Evolutionary conservation across 2,329 filamentous ascomycete genomes (phyloP).

Genomic region (Claviceps capensis): DNA sequence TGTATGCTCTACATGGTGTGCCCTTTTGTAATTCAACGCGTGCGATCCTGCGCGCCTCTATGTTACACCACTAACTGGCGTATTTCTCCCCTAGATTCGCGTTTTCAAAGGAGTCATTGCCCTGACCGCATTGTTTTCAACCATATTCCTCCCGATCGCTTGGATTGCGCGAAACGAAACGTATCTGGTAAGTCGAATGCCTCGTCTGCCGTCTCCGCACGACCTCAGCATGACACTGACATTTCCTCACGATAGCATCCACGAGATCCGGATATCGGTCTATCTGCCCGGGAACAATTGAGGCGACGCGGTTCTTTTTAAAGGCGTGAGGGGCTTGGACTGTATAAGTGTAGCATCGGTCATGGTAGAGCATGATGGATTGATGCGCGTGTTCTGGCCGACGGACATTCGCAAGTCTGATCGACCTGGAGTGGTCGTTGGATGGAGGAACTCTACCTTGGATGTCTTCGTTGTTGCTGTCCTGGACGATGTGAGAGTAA

Average conservation of each 20-base stretch:
- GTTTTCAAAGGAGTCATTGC: conserved; percentile 74
- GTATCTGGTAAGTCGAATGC: conserved; percentile 47
- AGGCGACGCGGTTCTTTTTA: conserved; percentile 90
- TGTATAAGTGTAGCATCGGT: conserved; percentile 23
- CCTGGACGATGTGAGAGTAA: conserved; percentile 79
- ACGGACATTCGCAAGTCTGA: conserved; percentile 63
- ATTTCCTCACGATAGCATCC: conserved; percentile 50
- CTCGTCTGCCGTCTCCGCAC: not conserved
- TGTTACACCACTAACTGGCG: not conserved
- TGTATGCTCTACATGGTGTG: conserved; percentile 30
- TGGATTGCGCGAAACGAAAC: conserved; percentile 71
- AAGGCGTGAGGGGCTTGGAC: conserved; percentile 14
- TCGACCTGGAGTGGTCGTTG: conserved; percentile 74
- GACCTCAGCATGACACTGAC: not conserved
- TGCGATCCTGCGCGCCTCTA: not conserved
- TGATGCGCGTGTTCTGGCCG: conserved; percentile 99
- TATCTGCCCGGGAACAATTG: conserved; percentile 91
- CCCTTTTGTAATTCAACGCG: not conserved
- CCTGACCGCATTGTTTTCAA: conserved; percentile 71
- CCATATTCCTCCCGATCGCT: conserved; percentile 73
- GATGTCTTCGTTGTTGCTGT: conserved; percentile 86
- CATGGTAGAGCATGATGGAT: conserved; percentile 66
- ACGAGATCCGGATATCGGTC: conserved; percentile 59
- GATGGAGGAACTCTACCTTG: conserved; percentile 85
- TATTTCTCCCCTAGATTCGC: conserved; percentile 45